These are phyloP conservation scores for Schrenkiella parvula DNA, from an alignment of 345 rosid species.

Conservation along the genomic window DNA sequence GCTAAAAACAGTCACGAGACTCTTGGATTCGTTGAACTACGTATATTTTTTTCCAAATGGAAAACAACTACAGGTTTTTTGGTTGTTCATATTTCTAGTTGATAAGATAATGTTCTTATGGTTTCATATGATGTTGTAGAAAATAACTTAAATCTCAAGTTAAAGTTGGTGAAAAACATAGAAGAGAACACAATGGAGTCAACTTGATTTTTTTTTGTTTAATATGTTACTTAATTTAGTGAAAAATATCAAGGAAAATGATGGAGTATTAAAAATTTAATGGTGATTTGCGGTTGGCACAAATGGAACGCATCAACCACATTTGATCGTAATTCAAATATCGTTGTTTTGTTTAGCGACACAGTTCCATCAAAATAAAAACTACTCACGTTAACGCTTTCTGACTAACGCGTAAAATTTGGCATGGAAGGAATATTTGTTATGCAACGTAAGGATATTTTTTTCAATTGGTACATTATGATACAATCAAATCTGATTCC, in stretches of 20 bases:
- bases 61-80: neutral
- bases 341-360: neutral
- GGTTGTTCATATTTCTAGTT: neutral
- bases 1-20: constrained; percentile 8
- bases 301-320: neutral
- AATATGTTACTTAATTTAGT: too few relatives aligned
- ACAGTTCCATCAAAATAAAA: too few relatives aligned
- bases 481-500: too few relatives aligned
- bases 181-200: too few relatives aligned
- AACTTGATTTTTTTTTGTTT: too few relatives aligned
- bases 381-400: too few relatives aligned
- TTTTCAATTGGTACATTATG: too few relatives aligned
- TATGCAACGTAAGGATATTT: too few relatives aligned
- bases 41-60: neutral
- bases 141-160: neutral
- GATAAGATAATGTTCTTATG: neutral
- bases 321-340: neutral
- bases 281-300: neutral
- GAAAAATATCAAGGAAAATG: too few relatives aligned
- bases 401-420: too few relatives aligned
- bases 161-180: neutral
- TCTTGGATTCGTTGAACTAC: neutral
- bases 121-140: neutral
- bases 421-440: too few relatives aligned
- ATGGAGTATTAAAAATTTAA: neutral